Evolutionary conservation across 2,329 filamentous ascomycete genomes (phyloP).

Genomic region (Fusarium clavum): DNA sequence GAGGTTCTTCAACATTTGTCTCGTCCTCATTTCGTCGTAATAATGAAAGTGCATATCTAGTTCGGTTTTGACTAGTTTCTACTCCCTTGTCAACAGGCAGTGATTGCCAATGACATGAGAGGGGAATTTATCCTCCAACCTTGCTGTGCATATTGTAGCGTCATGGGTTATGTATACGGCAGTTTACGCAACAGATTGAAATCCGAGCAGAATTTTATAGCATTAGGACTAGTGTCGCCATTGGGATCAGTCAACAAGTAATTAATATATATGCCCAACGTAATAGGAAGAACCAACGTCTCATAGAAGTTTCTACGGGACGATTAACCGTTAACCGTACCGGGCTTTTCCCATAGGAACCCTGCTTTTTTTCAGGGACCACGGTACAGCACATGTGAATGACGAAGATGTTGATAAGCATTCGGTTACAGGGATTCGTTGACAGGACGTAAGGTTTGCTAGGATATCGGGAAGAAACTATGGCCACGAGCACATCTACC

Average conservation of each 20-base stretch:
- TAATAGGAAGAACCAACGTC: neutral
- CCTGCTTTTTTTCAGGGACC: slow-evolving; percentile 20
- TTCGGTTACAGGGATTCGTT: slow-evolving; percentile 16
- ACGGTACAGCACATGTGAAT: slow-evolving; percentile 18
- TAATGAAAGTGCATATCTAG: slow-evolving; percentile 1
- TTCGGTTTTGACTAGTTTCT: slow-evolving; percentile 2
- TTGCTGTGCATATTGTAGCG: slow-evolving; percentile 11
- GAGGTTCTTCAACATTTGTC: slow-evolving; percentile 12
- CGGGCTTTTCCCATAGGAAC: slow-evolving; percentile 11
- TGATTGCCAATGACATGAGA: neutral
- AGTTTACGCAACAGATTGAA: slow-evolving; percentile 3
- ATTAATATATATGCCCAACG: neutral
- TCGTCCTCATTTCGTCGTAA: slow-evolving; percentile 15
- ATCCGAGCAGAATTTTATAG: neutral
- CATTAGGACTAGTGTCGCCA: slow-evolving; percentile 6
- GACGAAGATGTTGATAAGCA: slow-evolving; percentile 41
- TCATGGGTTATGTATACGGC: slow-evolving; percentile 3
- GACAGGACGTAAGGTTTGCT: slow-evolving; percentile 31
- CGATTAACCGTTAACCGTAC: slow-evolving; percentile 25
- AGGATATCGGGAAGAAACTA: slow-evolving; percentile 24
- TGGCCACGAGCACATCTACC: slow-evolving; percentile 23
- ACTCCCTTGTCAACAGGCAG: neutral
- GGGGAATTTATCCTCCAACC: slow-evolving; percentile 14
- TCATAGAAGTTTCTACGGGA: slow-evolving; percentile 33
- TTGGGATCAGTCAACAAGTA: neutral